phyloP scores from a whole-genome alignment of 768 basidiomycete species.

The Pleurotus cornucopiae region DNA sequence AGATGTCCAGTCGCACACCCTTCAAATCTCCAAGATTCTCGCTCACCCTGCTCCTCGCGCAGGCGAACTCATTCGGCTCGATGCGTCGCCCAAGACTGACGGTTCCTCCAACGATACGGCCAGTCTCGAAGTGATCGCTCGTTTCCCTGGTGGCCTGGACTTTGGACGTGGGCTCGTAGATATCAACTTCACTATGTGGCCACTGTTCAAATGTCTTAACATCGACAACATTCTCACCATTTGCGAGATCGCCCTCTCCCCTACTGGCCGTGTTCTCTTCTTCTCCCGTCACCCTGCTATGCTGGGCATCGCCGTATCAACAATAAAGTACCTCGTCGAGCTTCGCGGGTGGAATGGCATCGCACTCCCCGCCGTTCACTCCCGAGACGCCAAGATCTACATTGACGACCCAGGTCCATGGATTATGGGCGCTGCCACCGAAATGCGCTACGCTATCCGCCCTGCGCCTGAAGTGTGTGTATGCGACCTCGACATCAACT shows the following conservation, averaged over 20 bases:
- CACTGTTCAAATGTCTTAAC: constrained; percentile 87
- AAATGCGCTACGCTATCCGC: constrained; percentile 75
- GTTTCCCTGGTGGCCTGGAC: constrained; percentile 91
- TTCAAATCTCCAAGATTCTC: constrained; percentile 85
- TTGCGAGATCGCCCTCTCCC: constrained; percentile 82
- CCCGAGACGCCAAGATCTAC: constrained; percentile 88
- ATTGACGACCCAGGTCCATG: constrained; percentile 97
- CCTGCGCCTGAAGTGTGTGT: constrained; percentile 81
- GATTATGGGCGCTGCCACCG: constrained; percentile 87
- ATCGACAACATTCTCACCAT: constrained; percentile 92
- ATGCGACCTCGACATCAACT: constrained; percentile 82
- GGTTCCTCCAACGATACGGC: constrained; percentile 31
- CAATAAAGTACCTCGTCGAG: constrained; percentile 89
- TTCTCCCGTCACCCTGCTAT: constrained; percentile 87
- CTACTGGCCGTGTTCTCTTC: constrained; percentile 78
- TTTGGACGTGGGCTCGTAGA: constrained; percentile 89
- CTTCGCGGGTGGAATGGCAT: constrained; percentile 91
- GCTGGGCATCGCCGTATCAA: constrained; percentile 89
- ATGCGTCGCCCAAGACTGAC: constrained; percentile 68
- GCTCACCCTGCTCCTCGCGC: constrained; percentile 85
- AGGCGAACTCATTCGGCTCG: constrained; percentile 81
- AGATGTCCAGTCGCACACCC: constrained; percentile 88
- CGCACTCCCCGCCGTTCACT: constrained; percentile 76
- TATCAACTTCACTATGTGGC: constrained; percentile 97
- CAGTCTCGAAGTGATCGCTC: constrained; percentile 77